These are phyloP conservation scores for Murraya koenigii DNA, from an alignment of 345 rosid genomes.

Conservation along the genomic window DNA sequence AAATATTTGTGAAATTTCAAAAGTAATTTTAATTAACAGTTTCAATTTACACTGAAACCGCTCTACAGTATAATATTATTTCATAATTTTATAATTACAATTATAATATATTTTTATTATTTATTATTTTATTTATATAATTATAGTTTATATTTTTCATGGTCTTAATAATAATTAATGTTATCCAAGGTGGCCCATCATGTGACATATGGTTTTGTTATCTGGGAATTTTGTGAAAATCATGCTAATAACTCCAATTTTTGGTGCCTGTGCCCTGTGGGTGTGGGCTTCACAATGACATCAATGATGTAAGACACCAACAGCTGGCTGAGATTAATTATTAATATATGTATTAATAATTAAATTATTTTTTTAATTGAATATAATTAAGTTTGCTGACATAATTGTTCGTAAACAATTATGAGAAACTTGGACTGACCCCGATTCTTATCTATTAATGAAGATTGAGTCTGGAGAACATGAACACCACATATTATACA, in stretches of 20 bases:
- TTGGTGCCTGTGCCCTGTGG: neutral
- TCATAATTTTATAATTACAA: no score
- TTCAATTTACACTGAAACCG: no score
- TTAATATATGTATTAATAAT: neutral
- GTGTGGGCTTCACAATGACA: no score
- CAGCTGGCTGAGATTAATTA: neutral
- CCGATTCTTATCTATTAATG: neutral
- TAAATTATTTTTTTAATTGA: neutral
- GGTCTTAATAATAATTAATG: no score
- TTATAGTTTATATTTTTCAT: no score
- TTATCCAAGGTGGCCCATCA: neutral
- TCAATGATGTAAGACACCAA: neutral
- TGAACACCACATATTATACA: no score
- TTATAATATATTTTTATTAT: no score
- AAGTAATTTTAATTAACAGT: no score
- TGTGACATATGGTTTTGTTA: neutral
- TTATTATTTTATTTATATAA: no score
- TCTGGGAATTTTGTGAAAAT: neutral
- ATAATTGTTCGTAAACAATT: neutral
- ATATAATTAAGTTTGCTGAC: neutral
- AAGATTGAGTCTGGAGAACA: no score
- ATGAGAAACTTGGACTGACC: neutral
- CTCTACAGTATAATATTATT: no score
- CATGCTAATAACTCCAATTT: neutral
- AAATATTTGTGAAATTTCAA: no score